Base-by-base conservation (phyloP, 1,284 basidiomycete species). In the Fistulina hepatica region DNA sequence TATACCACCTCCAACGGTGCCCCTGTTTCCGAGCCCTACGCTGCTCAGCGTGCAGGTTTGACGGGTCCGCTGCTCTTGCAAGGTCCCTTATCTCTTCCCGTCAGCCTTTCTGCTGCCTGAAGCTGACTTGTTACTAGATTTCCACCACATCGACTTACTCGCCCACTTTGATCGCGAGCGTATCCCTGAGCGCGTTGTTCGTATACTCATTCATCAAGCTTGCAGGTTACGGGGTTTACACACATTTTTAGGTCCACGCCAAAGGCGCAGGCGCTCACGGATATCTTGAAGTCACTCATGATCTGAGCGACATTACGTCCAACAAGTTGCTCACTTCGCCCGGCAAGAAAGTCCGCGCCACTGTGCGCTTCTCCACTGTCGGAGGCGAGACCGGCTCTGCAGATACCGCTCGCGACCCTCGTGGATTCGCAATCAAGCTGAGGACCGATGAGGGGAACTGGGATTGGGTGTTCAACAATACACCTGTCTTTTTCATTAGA, bases 161-260 rank as follows among this genome's bases (percentile, higher is more conserved):
- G 80, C 85, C 27, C 89, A 93, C 70, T 93, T 94, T 54, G 85
- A 88, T 61, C 77, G 88, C 19, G 83, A 88, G 63, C 73, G 84
- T 50, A 84, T 88, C 51, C 84, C 84, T 7, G 84, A 86, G 64
- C 77, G 81, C 53, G 78, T 82, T 34, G 27, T 37, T 34, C 25
- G 16, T 13, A 21, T 39, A 25, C 33, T 15, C 5, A 13, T 39
- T 31, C 34, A 8, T 3, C 11, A 12, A 16, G 10, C 10, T 24
- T 21, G 21, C 24, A 24, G 12, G 11, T 8, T 21, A 7, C 6
- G 12, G 21, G 30, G 21, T 27, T 13, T 3, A 8, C 21, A 6
- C 12, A n/a, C 21, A 45, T 40, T 39, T 46, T 23, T n/a, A n/a
- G n/a, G 70, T 80, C 23, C 78, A 78, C 49, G 76, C 77, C 32